Base-by-base conservation (phyloP, 2,329 filamentous ascomycete species). In the Aspergillus cejpii region DNA sequence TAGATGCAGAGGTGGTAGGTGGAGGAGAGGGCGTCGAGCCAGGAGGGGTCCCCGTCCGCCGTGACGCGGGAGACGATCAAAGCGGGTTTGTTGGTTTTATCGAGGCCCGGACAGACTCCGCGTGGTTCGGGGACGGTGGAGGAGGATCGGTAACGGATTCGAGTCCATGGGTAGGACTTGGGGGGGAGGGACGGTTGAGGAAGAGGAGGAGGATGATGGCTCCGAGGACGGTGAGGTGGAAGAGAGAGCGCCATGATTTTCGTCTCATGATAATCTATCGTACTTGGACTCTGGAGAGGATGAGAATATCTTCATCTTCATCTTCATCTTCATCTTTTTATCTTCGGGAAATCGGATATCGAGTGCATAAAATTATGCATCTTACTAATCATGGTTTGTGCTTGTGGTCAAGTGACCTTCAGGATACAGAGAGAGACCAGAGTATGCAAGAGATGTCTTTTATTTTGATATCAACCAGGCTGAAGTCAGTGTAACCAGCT, bases 1-100 rank as follows among this genome's bases (percentile, higher is more conserved):
- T 75, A 75, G 5, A 72, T 51, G 55, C 73, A 75, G 26, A 69
- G 50, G 40, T 75, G 72, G 44, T 73, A 76, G 41, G 62, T 56
- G 5, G 60, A 43, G 5, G 52, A 43, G 5, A 76, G 57, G 0
- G 40, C 15, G 5, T 70, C 51, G n/a, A 74, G 59, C 73, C 73
- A 76, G 38, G 51, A 54, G 1, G 61, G 40, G 41, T 68, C 64
- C 5, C 70, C 71, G 43, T 75, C 72, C 17, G 63, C 53, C n/a
- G 55, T 49, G 21, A 70, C 62, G 31, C 65, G 62, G 0, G 72
- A 67, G 0, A 75, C 68, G 3, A 76, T 58, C 15, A 76, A 55
- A 1, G 66, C 72, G 2, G 73, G 71, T 49, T 73, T 75, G 3
- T 56, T 55, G 29, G 52, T 59, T 1, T 49, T 47, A 23, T 57